Conservation (phyloP, 2,329 filamentous ascomycete species). For the Aschersonia sp. region DNA sequence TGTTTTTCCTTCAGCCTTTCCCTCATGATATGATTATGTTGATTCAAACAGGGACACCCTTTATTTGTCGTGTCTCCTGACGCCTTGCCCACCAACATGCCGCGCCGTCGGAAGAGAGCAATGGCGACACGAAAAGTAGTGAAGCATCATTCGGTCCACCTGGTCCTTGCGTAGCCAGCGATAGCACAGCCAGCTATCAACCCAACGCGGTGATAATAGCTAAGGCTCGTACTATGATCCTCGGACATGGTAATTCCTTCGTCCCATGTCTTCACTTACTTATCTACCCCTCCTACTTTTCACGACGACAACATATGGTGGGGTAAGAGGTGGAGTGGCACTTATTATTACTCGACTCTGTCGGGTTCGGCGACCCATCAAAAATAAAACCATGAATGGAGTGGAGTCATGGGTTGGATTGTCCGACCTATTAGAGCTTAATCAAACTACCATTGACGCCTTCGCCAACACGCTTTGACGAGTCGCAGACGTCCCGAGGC, state of each 20-base stretch:
- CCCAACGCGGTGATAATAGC: neutral
- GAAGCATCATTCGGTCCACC: neutral
- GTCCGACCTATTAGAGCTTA: neutral
- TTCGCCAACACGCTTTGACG: neutral
- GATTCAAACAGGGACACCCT: neutral
- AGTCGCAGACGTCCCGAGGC: neutral
- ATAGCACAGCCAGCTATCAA: neutral
- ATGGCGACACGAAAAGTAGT: neutral
- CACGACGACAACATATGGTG: neutral
- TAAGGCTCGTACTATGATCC: neutral
- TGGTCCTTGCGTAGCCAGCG: neutral
- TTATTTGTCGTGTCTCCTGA: neutral
- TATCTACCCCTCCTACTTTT: neutral
- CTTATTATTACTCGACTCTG: neutral
- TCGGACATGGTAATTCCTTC: neutral
- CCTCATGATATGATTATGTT: neutral
- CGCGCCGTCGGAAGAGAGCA: neutral
- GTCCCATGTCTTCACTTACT: neutral
- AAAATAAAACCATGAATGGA: neutral
- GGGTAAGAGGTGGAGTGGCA: neutral
- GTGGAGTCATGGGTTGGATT: neutral
- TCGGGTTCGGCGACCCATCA: neutral
- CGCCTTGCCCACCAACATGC: neutral
- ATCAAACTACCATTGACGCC: neutral
- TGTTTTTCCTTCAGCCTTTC: neutral